Base-by-base conservation (phyloP, 768 basidiomycete species). In the Filobasidium wieringae region DNA sequence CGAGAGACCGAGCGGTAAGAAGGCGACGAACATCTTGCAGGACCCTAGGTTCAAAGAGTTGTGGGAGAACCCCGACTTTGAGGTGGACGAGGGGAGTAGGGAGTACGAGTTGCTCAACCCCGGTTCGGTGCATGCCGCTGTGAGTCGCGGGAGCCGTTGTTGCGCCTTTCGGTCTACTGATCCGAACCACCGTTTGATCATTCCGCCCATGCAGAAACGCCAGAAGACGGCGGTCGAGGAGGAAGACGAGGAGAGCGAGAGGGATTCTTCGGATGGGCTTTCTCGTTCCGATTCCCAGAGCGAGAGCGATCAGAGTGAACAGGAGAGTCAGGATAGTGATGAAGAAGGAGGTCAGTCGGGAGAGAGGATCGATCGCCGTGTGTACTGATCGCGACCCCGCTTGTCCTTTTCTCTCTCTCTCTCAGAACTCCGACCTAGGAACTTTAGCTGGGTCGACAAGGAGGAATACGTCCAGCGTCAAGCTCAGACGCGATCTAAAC, bases 91-190 rank as follows among this genome's bases (percentile, higher is more conserved):
- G 76, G 80, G 76, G 39, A 87, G 78, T 64, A 79, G 87, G 66
- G 95, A 97, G 76, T 97, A 79, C 71, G 86, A 84, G n/a, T 74
- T 97, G 63, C 81, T 96, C 70, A 91, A 97, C 72, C 93, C 93
- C 14, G 92, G 90, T 19, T 75, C 84, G 9, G 82, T 76, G 79
- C 80, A 66, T 29, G 69, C 30, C 80, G 80, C 68, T 51, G 80
- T 77, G 70, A 74, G 77, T 68, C 69, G n/a, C 41, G 54, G 27
- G 12, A 51, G 36, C 50, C 50, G 11, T 29, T 53, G 1, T 40
- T 31, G 17, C 50, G 27, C 39, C 19, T 27, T 17, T 50, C n/a
- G n/a, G n/a, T n/a, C n/a, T 29, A 22, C 53, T 53, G 30, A 17
- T 49, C 3, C 36, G n/a, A 37, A 37, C n/a, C 26, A 9, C 49